Evolutionary conservation across 768 basidiomycete species (phyloP).

Genomic region (Nevesoporus exiguus): DNA sequence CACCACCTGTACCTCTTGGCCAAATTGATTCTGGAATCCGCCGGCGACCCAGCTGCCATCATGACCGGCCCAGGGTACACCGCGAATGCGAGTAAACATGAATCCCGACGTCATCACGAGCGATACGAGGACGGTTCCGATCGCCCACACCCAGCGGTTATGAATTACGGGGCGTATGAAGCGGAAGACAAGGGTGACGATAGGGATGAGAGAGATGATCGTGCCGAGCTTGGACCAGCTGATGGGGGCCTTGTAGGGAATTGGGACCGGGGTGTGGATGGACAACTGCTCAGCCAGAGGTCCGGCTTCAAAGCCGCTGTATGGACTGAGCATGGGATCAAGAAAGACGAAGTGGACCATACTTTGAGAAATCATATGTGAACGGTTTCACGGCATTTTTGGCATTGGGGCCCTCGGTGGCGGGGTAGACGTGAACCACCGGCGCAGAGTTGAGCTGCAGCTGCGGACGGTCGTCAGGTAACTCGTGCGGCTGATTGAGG

Average conservation of each 20-base stretch:
- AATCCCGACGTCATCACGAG: constrained; percentile 87
- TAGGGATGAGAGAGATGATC: constrained; percentile 42
- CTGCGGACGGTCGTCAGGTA: constrained; percentile 39
- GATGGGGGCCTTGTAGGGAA: constrained; percentile 80
- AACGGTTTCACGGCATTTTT: constrained; percentile 49
- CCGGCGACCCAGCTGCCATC: constrained; percentile 78
- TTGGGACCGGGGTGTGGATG: constrained; percentile 68
- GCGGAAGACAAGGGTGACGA: constrained; percentile 48
- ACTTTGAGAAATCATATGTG: constrained; percentile 80
- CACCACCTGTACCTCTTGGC: constrained; percentile 89
- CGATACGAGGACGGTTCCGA: constrained; percentile 57
- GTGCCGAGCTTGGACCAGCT: constrained; percentile 62
- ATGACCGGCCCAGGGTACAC: constrained; percentile 61
- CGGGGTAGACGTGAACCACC: constrained; percentile 70
- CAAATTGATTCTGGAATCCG: constrained; percentile 88
- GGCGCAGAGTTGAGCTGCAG: constrained; percentile 83
- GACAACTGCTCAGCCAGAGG: constrained; percentile 76
- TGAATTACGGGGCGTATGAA: constrained; percentile 62
- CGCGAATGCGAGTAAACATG: constrained; percentile 96
- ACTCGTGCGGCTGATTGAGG: neutral
- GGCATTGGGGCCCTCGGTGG: constrained; percentile 66
- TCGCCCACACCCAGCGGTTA: constrained; percentile 79
- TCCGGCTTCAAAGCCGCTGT: constrained; percentile 79
- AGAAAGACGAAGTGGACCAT: constrained; percentile 22
- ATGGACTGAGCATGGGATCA: neutral